Evolutionary conservation across 805 yeast genomes (phyloP).

Genomic region (Metschnikowia vanudenii): DNA sequence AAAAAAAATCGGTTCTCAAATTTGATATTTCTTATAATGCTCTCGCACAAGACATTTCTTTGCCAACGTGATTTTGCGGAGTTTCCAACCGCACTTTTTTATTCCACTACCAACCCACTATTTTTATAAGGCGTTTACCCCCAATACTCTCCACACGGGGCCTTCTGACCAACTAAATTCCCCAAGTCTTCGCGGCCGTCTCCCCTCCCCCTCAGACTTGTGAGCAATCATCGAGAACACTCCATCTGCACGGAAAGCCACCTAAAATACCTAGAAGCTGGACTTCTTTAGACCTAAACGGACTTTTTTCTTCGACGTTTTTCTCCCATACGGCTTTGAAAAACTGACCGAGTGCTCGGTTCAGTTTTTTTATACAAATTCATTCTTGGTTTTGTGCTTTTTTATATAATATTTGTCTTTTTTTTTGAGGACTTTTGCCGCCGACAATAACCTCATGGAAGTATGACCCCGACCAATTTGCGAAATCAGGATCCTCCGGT

Average conservation of each 20-base stretch:
- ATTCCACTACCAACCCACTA: not conserved
- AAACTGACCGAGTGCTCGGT: too few relatives aligned
- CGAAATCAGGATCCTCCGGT: constrained; percentile 24
- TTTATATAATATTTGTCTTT: too few relatives aligned
- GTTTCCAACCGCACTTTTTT: not conserved
- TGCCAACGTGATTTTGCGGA: constrained; percentile 3
- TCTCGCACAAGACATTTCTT: constrained; percentile 1
- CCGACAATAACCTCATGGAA: not conserved
- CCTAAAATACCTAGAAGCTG: not conserved
- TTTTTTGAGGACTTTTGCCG: not conserved
- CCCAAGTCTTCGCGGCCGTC: not conserved
- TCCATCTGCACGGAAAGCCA: not conserved
- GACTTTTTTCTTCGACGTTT: not conserved
- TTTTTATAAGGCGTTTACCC: not conserved
- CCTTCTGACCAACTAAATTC: not conserved
- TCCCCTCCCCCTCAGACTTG: too few relatives aligned
- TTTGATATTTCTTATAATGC: not conserved
- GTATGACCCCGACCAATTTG: not conserved
- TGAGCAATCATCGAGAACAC: not conserved
- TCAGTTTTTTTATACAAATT: too few relatives aligned
- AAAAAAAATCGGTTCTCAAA: not conserved
- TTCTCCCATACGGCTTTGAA: not conserved
- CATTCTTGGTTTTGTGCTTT: too few relatives aligned
- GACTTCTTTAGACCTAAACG: not conserved
- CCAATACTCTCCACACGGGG: not conserved